phyloP scores from a whole-genome alignment of 768 basidiomycete genomes.

The Podaxis carcinomalis region DNA sequence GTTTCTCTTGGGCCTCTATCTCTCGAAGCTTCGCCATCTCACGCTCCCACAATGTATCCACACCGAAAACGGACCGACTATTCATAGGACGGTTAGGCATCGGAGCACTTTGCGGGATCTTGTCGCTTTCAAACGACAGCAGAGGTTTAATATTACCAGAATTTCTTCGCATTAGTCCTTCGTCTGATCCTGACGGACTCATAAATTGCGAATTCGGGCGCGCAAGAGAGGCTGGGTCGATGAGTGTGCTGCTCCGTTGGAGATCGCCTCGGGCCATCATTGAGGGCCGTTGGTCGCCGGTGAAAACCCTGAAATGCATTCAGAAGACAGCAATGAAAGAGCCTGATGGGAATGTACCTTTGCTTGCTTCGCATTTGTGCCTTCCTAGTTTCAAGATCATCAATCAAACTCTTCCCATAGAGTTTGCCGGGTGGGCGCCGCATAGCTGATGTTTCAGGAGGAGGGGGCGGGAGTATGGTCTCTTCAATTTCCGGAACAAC shows the following conservation, averaged over 20 bases:
- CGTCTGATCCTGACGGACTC: slow-evolving; percentile 34
- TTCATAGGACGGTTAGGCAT: slow-evolving; percentile 25
- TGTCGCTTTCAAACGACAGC: slow-evolving; percentile 56
- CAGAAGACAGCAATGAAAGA: neutral
- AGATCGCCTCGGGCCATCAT: slow-evolving; percentile 78
- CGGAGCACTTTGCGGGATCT: slow-evolving; percentile 23
- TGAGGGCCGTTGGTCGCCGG: slow-evolving; percentile 82
- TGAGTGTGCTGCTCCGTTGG: slow-evolving; percentile 60
- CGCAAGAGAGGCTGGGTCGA: slow-evolving; percentile 63
- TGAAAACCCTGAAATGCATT: slow-evolving; percentile 61
- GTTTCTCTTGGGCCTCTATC: slow-evolving; percentile 67
- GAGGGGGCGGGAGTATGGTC: slow-evolving; percentile 27
- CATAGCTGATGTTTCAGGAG: neutral
- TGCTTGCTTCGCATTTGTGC: slow-evolving; percentile 77
- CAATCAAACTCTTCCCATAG: slow-evolving; percentile 86
- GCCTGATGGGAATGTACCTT: slow-evolving; percentile 43
- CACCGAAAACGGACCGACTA: slow-evolving; percentile 85
- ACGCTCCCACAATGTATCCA: slow-evolving; percentile 89
- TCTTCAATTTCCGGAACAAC: slow-evolving; percentile 28
- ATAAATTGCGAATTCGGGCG: slow-evolving; percentile 44
- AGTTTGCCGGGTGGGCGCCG: slow-evolving; percentile 76
- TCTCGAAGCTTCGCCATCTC: slow-evolving; percentile 78
- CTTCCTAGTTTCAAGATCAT: slow-evolving; percentile 83
- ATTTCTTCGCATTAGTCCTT: slow-evolving; percentile 38
- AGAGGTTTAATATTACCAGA: slow-evolving; percentile 61